These are phyloP conservation scores for Alternaria alternata DNA, from an alignment of 2,329 filamentous ascomycete species.

Conservation along the genomic window DNA sequence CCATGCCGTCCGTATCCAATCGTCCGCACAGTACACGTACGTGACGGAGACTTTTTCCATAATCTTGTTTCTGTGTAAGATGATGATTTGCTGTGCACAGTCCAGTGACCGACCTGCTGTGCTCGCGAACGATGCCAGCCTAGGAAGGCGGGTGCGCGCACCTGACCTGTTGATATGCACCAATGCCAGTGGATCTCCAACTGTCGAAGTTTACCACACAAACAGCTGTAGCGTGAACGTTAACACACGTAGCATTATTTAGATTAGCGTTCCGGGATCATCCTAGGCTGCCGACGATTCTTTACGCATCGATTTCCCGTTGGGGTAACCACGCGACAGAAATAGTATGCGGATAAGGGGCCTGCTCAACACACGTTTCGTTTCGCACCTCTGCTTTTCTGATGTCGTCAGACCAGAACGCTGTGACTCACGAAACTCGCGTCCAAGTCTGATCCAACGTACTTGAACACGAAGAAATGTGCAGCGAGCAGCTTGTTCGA, in stretches of 20 bases:
- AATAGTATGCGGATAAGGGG: conserved; percentile 4
- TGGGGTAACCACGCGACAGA: neutral
- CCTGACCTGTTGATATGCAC: conserved; percentile 5
- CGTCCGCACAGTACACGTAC: neutral
- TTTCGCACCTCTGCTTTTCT: conserved; percentile 5
- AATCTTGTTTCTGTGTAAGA: neutral
- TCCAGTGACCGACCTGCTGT: conserved; percentile 8
- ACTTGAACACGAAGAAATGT: neutral
- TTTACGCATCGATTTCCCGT: neutral
- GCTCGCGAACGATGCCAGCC: conserved; percentile 7
- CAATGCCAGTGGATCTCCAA: neutral
- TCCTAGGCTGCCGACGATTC: neutral
- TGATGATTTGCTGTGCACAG: conserved; percentile 5
- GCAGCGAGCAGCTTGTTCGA: too few species aligned
- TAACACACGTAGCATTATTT: neutral
- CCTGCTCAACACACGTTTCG: conserved; percentile 10
- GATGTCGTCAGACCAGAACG: neutral
- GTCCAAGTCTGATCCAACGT: neutral
- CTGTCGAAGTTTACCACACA: neutral
- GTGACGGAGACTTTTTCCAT: neutral
- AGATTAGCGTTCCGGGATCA: conserved; percentile 1
- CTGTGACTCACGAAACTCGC: neutral
- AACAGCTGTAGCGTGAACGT: neutral
- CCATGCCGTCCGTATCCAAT: neutral
- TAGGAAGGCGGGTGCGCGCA: conserved; percentile 4